Conservation (phyloP, 768 basidiomycete species). For the Naematelia encephala region DNA sequence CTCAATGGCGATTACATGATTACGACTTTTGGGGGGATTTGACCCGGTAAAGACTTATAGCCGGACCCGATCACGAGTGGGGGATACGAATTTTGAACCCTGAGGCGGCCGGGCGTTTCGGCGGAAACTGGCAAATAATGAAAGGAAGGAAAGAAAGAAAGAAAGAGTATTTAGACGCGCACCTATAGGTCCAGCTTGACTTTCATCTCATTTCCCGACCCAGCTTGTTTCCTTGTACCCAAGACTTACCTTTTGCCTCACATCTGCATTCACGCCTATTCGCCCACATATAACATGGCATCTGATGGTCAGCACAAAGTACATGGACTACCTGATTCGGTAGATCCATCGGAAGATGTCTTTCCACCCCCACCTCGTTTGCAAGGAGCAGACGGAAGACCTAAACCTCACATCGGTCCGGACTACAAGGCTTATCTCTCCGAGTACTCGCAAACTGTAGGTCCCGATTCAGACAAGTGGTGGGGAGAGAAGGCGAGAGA, state of each 20-base stretch:
- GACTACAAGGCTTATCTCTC: constrained; percentile 68
- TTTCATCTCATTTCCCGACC: too few species aligned
- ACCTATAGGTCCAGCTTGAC: too few species aligned
- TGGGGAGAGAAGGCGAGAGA: constrained; percentile 77
- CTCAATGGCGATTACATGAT: too few species aligned
- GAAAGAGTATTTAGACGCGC: too few species aligned
- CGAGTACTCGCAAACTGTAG: constrained; percentile 69
- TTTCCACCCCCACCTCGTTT: constrained; percentile 78
- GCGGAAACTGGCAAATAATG: too few species aligned
- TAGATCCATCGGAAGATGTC: constrained; percentile 37
- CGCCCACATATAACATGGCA: too few species aligned
- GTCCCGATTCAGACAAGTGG: constrained; percentile 74
- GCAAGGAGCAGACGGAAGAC: constrained; percentile 57
- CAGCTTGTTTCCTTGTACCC: too few species aligned
- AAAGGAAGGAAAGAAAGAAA: too few species aligned
- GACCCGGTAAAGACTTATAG: neutral
- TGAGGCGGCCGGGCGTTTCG: neutral
- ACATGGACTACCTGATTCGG: constrained; percentile 35
- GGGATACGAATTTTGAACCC: neutral
- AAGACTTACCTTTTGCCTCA: too few species aligned
- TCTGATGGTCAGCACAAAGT: constrained; percentile 17
- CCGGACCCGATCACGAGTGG: neutral
- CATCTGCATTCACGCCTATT: too few species aligned
- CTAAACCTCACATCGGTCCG: constrained; percentile 75
- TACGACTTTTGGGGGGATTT: neutral